phyloP scores from a whole-genome alignment of 116 monocot genomes.

The Cymodocea nodosa region DNA sequence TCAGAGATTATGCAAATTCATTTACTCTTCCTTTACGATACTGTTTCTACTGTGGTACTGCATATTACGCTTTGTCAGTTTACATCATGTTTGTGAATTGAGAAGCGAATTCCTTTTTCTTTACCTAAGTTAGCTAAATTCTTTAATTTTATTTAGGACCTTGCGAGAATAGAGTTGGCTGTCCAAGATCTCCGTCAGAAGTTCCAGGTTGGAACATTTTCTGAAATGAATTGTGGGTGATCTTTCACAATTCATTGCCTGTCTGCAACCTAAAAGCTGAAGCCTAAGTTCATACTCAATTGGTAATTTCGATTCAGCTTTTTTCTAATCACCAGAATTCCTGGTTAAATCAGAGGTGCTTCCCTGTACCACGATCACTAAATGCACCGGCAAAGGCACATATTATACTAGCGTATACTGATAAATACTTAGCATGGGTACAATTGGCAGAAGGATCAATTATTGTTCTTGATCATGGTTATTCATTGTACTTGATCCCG shows the following conservation, averaged over 20 bases:
- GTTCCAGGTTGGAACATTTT: constrained; percentile 40
- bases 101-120: background rate
- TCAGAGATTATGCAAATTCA: background rate
- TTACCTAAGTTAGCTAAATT: background rate
- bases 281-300: background rate
- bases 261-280: constrained; percentile 2
- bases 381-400: too few relatives aligned
- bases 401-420: too few relatives aligned
- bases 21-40: background rate
- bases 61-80: background rate
- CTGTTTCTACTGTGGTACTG: too few relatives aligned
- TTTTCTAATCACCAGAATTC: background rate
- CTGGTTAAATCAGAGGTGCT: too few relatives aligned
- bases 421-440: too few relatives aligned
- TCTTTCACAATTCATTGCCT: background rate
- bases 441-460: too few relatives aligned
- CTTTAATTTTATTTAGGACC: constrained; percentile 34
- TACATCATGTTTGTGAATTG: background rate
- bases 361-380: too few relatives aligned
- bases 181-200: constrained; percentile 20
- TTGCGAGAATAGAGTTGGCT: constrained; percentile 48
- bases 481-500: too few relatives aligned
- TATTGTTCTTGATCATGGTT: too few relatives aligned
- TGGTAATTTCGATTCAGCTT: background rate
- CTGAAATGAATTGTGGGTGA: constrained; percentile 8